A percentile compares a stretch with the other conserved stretches of the same genome.
Evolutionary conservation across 2,329 filamentous ascomycete species (phyloP).

Genomic region (Incumbomyces delicatus): DNA sequence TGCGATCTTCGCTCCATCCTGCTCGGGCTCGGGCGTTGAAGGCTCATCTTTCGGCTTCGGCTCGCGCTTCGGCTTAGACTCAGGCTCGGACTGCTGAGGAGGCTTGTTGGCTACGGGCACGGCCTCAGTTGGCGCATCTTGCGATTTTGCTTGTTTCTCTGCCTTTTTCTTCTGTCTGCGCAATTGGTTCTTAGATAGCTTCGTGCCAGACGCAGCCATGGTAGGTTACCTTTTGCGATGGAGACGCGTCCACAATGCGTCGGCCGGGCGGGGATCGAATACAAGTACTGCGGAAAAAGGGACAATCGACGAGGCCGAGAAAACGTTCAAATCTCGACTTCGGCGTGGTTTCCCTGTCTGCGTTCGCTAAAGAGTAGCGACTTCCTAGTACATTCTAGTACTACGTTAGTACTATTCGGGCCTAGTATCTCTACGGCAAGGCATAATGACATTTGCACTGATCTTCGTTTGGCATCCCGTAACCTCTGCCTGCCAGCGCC

Average conservation of each 20-base stretch:
- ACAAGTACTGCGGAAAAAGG: too few species aligned
- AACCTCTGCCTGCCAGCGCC: too few species aligned
- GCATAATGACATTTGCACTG: too few species aligned
- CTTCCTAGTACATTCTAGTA: too few species aligned
- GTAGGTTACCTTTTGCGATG: neutral
- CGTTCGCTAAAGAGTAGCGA: too few species aligned
- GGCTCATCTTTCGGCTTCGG: constrained; percentile 6
- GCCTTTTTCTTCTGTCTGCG: constrained; percentile 91
- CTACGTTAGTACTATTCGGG: too few species aligned
- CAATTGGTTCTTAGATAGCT: constrained; percentile 90
- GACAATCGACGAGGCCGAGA: neutral
- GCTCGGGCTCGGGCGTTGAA: constrained; percentile 13
- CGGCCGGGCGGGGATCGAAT: too few species aligned
- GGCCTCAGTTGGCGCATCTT: neutral
- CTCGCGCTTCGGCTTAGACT: constrained; percentile 3
- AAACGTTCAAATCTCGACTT: too few species aligned
- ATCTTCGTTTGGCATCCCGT: too few species aligned
- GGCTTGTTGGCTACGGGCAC: constrained; percentile 5
- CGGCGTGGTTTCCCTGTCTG: too few species aligned
- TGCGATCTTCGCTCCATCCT: constrained; percentile 39
- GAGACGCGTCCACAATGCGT: too few species aligned
- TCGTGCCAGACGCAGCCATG: constrained; percentile 32
- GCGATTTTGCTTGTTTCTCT: constrained; percentile 46
- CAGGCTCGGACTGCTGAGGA: constrained; percentile 9
- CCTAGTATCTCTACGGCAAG: too few species aligned